Evolutionary conservation across 331 rosid species (phyloP).

Genomic region (Rosa hybrid): DNA sequence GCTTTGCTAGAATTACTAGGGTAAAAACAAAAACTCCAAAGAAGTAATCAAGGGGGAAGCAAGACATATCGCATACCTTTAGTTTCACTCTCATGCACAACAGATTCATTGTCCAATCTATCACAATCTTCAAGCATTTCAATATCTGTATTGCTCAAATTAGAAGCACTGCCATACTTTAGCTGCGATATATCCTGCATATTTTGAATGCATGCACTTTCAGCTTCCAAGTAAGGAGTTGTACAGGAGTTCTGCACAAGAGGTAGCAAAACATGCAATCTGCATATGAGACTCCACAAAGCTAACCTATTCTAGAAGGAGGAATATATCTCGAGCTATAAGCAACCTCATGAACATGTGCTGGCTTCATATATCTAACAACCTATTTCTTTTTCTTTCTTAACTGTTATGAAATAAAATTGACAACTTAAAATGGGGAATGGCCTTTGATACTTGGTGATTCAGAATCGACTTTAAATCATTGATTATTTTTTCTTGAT

Average conservation of each 20-base stretch:
- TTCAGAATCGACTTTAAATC: not conserved
- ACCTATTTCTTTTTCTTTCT: conserved; percentile 6
- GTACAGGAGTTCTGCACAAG: conserved; percentile 63
- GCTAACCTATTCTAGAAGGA: conserved; percentile 31
- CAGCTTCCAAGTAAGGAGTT: conserved; percentile 47
- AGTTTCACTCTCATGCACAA: conserved; percentile 30
- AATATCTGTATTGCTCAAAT: conserved; percentile 31
- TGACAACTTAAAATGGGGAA: not conserved
- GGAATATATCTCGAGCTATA: conserved; percentile 24
- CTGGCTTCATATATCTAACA: conserved; percentile 11
- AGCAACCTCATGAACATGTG: conserved; percentile 25
- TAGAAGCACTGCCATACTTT: conserved; percentile 37
- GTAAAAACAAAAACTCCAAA: not conserved
- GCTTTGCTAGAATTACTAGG: not conserved
- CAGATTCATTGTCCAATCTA: conserved; percentile 32
- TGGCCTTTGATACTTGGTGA: not conserved
- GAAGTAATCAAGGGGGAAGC: not conserved
- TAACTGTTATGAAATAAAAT: not conserved
- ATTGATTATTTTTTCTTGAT: not conserved
- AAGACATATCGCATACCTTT: conserved; percentile 35
- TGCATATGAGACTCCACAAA: conserved; percentile 38
- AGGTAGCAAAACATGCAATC: conserved; percentile 41
- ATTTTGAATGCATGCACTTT: conserved; percentile 45
- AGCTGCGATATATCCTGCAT: conserved; percentile 46
- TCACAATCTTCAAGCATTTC: conserved; percentile 33